phyloP scores from a whole-genome alignment of 1,284 basidiomycete genomes.

The Ceratobasidium sp. region DNA sequence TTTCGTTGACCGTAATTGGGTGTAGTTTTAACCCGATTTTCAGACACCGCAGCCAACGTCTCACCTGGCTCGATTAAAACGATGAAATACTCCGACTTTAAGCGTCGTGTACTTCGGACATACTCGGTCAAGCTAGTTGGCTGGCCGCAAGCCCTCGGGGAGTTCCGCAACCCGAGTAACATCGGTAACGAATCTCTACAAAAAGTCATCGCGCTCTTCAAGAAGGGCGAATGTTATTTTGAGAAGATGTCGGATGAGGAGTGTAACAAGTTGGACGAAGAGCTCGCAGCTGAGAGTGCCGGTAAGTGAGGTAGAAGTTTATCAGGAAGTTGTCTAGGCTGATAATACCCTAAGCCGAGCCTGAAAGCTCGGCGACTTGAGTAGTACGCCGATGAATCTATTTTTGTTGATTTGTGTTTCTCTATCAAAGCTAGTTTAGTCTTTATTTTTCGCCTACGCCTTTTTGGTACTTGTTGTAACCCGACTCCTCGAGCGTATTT shows the following conservation, averaged over 20 bases:
- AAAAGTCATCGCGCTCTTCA: not conserved
- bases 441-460: too few relatives aligned
- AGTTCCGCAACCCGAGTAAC: not conserved
- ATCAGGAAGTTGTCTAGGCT: too few relatives aligned
- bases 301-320: not conserved
- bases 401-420: too few relatives aligned
- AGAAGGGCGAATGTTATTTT: not conserved
- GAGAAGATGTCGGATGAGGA: not conserved
- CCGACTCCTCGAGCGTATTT: too few relatives aligned
- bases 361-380: too few relatives aligned
- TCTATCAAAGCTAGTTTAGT: too few relatives aligned
- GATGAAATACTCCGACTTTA: not conserved
- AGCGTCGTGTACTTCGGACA: not conserved
- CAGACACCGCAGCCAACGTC: not conserved
- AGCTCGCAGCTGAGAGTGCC: not conserved
- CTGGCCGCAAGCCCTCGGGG: not conserved
- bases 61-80: not conserved
- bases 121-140: not conserved
- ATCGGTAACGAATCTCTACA: not conserved
- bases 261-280: not conserved
- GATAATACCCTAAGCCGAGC: too few relatives aligned
- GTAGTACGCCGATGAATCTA: too few relatives aligned
- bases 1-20: not conserved
- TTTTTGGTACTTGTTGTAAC: too few relatives aligned
- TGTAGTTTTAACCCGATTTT: not conserved